phyloP scores from a whole-genome alignment of 2,329 filamentous ascomycete species.

The Pseudocercospora ulei region DNA sequence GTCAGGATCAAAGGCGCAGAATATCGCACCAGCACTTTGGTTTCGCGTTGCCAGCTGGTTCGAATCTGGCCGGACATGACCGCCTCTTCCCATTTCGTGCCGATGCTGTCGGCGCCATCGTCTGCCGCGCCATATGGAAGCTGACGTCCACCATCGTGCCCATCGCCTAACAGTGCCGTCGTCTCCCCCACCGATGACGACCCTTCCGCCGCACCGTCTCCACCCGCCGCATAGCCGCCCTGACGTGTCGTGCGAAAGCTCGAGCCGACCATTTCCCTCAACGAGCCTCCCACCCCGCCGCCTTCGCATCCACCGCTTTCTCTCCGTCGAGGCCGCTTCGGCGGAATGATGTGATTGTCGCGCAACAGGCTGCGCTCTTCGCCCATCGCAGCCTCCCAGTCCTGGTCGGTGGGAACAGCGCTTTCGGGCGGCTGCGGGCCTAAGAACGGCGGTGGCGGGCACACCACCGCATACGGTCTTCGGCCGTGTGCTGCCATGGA shows the following conservation, averaged over 20 bases:
- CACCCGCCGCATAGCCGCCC: slow-evolving; percentile 26
- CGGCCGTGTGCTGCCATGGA: slow-evolving; percentile 60
- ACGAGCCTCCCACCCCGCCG: slow-evolving; percentile 11
- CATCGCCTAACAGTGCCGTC: slow-evolving; percentile 43
- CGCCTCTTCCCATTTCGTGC: slow-evolving; percentile 75
- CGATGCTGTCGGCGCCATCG: slow-evolving; percentile 51
- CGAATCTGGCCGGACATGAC: slow-evolving; percentile 70
- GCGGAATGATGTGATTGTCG: slow-evolving; percentile 51
- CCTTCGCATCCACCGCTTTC: slow-evolving; percentile 20
- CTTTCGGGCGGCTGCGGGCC: slow-evolving; percentile 48
- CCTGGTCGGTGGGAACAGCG: slow-evolving; percentile 37
- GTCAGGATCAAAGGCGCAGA: slow-evolving; percentile 41
- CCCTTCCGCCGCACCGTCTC: slow-evolving; percentile 14
- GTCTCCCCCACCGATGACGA: slow-evolving; percentile 35
- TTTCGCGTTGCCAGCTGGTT: slow-evolving; percentile 84
- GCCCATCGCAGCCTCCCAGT: slow-evolving; percentile 46
- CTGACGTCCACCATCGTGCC: slow-evolving; percentile 19
- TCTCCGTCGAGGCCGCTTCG: slow-evolving; percentile 40
- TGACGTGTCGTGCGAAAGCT: slow-evolving; percentile 30
- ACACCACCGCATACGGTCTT: slow-evolving; percentile 65
- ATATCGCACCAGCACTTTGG: slow-evolving; percentile 58
- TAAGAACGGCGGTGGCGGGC: slow-evolving; percentile 60
- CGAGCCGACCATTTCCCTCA: slow-evolving; percentile 21
- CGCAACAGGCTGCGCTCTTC: slow-evolving; percentile 51
- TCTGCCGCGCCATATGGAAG: slow-evolving; percentile 42